Evolutionary conservation across 2,329 filamentous ascomycete species (phyloP).

Genomic region (Trichoderma hamatum): DNA sequence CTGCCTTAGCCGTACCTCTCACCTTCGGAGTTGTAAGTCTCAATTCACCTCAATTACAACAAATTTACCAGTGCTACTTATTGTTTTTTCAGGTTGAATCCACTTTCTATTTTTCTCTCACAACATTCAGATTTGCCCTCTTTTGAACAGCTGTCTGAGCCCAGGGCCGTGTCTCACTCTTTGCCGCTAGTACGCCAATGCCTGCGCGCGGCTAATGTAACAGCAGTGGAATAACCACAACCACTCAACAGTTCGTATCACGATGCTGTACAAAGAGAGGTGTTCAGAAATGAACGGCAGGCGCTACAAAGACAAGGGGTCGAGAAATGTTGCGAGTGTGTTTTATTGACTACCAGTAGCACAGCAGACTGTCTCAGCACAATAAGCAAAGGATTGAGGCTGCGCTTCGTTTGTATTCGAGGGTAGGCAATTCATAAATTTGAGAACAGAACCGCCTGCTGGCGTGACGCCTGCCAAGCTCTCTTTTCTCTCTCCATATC

Average conservation of each 20-base stretch:
- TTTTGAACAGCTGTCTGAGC: conserved; percentile 10
- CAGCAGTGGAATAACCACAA: neutral
- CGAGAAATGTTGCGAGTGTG: neutral
- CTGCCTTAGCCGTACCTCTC: neutral
- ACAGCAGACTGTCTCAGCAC: neutral
- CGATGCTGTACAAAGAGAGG: neutral
- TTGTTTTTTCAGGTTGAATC: neutral
- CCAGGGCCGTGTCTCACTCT: neutral
- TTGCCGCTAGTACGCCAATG: neutral
- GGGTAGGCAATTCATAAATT: conserved; percentile 2
- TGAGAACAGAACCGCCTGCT: neutral
- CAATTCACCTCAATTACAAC: neutral
- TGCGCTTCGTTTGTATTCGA: neutral
- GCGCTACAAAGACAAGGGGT: neutral
- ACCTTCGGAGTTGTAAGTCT: neutral
- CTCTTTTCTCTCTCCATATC: neutral
- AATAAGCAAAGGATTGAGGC: neutral
- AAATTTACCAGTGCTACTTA: neutral
- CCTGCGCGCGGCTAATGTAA: conserved; percentile 24
- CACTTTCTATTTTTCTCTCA: neutral
- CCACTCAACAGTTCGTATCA: neutral
- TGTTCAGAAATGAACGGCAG: neutral
- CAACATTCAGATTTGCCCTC: neutral
- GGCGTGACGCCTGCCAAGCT: neutral
- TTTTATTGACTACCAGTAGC: conserved; percentile 1